A percentile compares a stretch with the other conserved stretches of the same genome.
These are phyloP conservation scores for Mucor irregularis DNA, from an alignment of 371 early-diverging fungal genomes.

Conservation along the genomic window DNA sequence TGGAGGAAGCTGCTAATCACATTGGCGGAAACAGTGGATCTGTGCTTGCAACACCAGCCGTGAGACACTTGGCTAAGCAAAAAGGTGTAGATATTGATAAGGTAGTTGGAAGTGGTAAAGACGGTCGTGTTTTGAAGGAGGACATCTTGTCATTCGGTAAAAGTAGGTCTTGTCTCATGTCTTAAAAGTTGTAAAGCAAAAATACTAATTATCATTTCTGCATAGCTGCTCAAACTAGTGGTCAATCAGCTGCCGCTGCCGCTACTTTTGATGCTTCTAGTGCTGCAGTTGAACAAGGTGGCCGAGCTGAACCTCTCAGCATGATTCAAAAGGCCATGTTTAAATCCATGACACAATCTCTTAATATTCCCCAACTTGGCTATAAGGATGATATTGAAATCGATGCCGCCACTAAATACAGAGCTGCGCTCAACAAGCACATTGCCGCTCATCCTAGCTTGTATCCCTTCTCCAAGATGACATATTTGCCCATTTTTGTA, in stretches of 20 bases:
- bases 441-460: conserved; percentile 38
- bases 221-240: too few species aligned
- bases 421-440: conserved; percentile 69
- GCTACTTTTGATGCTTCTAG: too few species aligned
- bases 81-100: conserved; percentile 70
- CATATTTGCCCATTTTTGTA: conserved; percentile 94
- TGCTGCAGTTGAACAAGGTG: neutral
- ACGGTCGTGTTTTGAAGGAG: conserved; percentile 88
- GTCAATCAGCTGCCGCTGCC: too few species aligned
- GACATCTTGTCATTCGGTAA: conserved; percentile 76
- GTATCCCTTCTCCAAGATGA: conserved; percentile 75
- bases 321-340: conserved; percentile 96
- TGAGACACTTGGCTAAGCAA: conserved; percentile 87
- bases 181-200: too few species aligned
- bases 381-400: conserved; percentile 90
- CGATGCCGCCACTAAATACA: conserved; percentile 66
- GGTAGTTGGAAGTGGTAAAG: conserved; percentile 84
- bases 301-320: conserved; percentile 57
- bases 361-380: conserved; percentile 93
- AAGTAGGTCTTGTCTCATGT: too few species aligned
- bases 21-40: neutral
- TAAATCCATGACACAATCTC: conserved; percentile 91
- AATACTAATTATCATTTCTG: too few species aligned
- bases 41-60: conserved; percentile 86
- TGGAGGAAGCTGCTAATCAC: neutral